phyloP scores from a whole-genome alignment of 495 filamentous ascomycete genomes.

The Aspergillus kassunensis region DNA sequence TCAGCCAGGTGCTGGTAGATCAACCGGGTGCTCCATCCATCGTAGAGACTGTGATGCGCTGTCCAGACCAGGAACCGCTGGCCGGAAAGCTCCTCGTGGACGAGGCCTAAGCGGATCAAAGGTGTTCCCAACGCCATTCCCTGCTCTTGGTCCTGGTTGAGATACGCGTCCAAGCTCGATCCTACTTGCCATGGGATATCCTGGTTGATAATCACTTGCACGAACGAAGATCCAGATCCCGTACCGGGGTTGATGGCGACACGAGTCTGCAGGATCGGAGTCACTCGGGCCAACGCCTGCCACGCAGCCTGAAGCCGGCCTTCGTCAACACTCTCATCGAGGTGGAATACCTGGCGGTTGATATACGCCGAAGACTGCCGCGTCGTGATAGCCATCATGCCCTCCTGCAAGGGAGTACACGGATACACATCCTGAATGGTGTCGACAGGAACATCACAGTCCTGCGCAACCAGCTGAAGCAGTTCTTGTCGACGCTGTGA shows the following conservation, averaged over 20 bases:
- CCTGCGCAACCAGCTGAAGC: background rate
- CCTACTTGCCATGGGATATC: background rate
- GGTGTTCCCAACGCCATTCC: too few species aligned
- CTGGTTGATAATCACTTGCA: slow-evolving; percentile 1
- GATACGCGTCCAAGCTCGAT: too few species aligned
- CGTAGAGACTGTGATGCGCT: slow-evolving; percentile 3
- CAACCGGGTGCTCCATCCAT: background rate
- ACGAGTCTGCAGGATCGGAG: slow-evolving; percentile 41
- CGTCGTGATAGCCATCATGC: background rate
- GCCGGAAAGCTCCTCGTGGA: background rate
- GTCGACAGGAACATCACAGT: background rate
- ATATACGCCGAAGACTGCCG: background rate
- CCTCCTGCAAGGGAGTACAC: slow-evolving; percentile 4
- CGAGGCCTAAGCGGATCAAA: too few species aligned
- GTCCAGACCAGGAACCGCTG: background rate
- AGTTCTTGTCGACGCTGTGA: too few species aligned
- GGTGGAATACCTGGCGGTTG: background rate
- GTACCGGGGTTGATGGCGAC: slow-evolving; percentile 15
- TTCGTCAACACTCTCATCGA: slow-evolving; percentile 18
- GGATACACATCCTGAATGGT: slow-evolving; percentile 8
- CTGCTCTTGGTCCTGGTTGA: too few species aligned
- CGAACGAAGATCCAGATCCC: background rate
- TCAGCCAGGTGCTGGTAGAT: slow-evolving; percentile 1
- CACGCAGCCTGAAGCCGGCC: slow-evolving; percentile 38
- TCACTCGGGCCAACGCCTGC: slow-evolving; percentile 22